phyloP scores from a whole-genome alignment of 2,329 filamentous ascomycete species.

The Botrytis fabae region DNA sequence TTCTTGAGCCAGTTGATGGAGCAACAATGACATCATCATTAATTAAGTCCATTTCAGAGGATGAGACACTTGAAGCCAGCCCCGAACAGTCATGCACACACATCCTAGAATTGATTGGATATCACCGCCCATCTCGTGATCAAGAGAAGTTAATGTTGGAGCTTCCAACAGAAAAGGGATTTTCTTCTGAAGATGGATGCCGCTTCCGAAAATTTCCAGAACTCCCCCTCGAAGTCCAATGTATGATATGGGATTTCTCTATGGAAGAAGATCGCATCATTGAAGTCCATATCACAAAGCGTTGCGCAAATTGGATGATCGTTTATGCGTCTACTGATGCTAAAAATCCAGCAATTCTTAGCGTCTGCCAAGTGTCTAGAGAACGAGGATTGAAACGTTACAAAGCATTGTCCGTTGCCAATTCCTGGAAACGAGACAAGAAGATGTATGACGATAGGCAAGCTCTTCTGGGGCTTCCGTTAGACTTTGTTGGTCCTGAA shows the following conservation, averaged over 20 bases:
- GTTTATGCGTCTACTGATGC: constrained; percentile 4
- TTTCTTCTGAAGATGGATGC: not conserved
- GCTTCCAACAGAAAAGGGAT: no score
- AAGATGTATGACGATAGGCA: constrained; percentile 5
- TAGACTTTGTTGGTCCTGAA: not conserved
- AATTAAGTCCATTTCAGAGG: not conserved
- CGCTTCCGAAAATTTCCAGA: not conserved
- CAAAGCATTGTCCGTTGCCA: not conserved
- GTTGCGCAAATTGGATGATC: constrained; percentile 1
- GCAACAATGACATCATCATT: not conserved
- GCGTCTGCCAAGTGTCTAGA: not conserved
- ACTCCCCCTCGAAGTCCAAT: not conserved
- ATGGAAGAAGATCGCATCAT: not conserved
- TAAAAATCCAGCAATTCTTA: not conserved
- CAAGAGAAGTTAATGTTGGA: not conserved
- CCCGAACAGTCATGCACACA: not conserved
- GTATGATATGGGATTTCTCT: not conserved
- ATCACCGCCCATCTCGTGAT: not conserved
- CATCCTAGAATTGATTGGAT: not conserved
- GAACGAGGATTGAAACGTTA: not conserved
- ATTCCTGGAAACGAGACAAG: constrained; percentile 7
- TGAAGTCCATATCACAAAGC: not conserved
- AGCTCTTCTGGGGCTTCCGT: not conserved
- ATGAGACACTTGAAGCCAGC: not conserved
- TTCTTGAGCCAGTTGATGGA: not conserved